Evolutionary conservation across 768 basidiomycete genomes (phyloP).

Genomic region (Hericium coralloides): DNA sequence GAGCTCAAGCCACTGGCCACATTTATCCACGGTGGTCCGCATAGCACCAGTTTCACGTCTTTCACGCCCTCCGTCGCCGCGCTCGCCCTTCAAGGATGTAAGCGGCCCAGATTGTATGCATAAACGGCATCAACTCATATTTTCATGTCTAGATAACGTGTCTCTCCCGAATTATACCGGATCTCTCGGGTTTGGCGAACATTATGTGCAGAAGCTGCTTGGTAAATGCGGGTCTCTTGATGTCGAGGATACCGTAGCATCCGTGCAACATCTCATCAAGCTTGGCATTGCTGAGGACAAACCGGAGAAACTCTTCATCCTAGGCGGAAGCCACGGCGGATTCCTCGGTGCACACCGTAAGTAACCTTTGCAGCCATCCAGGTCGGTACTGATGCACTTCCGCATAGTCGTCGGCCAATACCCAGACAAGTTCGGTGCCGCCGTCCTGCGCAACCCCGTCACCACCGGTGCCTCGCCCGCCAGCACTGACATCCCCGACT

Average conservation of each 20-base stretch:
- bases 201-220: conserved; percentile 19
- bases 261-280: conserved; percentile 18
- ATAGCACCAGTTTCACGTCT: conserved; percentile 13
- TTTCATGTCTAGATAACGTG: conserved; percentile 14
- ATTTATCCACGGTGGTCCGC: conserved; percentile 25
- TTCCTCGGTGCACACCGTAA: conserved; percentile 18
- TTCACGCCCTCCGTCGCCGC: conserved; percentile 13
- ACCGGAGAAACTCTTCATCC: conserved; percentile 17
- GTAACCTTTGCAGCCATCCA: background rate
- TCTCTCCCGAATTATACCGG: conserved; percentile 26
- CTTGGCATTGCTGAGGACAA: conserved; percentile 15
- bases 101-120: background rate
- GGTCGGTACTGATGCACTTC: background rate
- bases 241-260: conserved; percentile 21
- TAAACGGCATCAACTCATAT: background rate
- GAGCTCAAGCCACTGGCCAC: conserved; percentile 10
- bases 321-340: conserved; percentile 26
- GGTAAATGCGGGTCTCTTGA: conserved; percentile 24
- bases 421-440: conserved; percentile 22
- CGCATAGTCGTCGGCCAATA: conserved; percentile 20
- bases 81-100: conserved; percentile 18
- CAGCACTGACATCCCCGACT: conserved; percentile 27
- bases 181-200: conserved; percentile 24
- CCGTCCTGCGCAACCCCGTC: conserved; percentile 26
- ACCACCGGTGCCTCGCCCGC: conserved; percentile 17